Conservation (phyloP, 768 basidiomycete species). For the Xerocomellus dryophilus region DNA sequence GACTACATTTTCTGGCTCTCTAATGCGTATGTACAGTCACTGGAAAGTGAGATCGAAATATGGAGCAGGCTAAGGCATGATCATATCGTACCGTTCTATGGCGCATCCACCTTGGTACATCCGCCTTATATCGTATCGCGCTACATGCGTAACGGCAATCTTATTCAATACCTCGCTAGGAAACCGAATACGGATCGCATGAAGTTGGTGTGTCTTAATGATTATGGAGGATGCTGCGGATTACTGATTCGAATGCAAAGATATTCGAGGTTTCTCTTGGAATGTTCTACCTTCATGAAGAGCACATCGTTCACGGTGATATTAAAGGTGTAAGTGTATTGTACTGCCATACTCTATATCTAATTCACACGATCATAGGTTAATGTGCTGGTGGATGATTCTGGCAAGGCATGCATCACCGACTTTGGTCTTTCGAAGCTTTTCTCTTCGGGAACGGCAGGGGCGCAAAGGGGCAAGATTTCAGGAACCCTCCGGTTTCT, state of each 20-base stretch:
- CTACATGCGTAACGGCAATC: conserved; percentile 6
- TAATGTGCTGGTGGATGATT: conserved; percentile 34
- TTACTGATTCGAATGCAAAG: not conserved
- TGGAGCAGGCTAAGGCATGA: conserved; percentile 12
- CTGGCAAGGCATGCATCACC: conserved; percentile 29
- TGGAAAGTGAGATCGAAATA: conserved; percentile 8
- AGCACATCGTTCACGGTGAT: conserved; percentile 28
- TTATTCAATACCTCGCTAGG: conserved; percentile 2
- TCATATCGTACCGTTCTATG: conserved; percentile 13
- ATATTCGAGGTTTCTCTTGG: conserved; percentile 12
- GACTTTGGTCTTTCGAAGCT: conserved; percentile 35
- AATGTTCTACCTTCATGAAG: conserved; percentile 15
- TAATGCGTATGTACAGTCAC: not conserved
- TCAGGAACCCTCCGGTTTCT: conserved; percentile 32
- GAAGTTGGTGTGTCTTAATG: not conserved
- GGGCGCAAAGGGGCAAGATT: conserved; percentile 16
- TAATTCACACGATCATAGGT: conserved; percentile 14
- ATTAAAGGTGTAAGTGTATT: conserved; percentile 25
- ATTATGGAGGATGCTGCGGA: too few relatives aligned
- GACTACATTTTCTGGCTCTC: too few relatives aligned
- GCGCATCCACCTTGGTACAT: conserved; percentile 4
- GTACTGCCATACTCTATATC: not conserved
- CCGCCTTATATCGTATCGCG: conserved; percentile 10
- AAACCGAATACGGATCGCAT: not conserved
- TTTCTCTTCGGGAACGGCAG: conserved; percentile 12